phyloP scores from a whole-genome alignment of 768 basidiomycete species.

The Amanita brunnescens region DNA sequence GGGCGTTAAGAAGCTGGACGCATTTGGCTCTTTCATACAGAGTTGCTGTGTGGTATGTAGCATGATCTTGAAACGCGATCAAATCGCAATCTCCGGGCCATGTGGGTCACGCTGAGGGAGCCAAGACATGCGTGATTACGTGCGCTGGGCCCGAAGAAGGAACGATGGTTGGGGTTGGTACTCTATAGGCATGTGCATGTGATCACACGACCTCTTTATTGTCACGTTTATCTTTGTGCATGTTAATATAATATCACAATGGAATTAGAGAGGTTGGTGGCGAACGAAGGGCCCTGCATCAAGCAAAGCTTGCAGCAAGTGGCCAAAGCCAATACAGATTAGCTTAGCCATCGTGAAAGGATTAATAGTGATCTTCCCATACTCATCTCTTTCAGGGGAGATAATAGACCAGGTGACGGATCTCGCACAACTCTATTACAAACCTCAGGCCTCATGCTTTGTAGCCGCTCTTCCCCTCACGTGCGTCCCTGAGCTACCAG shows the following conservation, averaged over 20 bases:
- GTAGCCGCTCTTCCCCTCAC: not conserved
- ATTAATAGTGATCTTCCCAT: not conserved
- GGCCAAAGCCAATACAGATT: not conserved
- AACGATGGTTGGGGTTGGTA: no score
- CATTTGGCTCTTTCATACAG: not conserved
- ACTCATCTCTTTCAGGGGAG: not conserved
- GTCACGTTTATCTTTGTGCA: not conserved
- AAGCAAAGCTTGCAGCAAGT: no score
- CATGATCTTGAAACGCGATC: not conserved
- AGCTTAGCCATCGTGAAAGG: not conserved
- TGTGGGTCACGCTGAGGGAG: no score
- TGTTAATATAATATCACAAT: not conserved
- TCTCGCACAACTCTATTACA: not conserved
- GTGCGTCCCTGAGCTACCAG: constrained; percentile 17
- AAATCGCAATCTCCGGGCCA: not conserved
- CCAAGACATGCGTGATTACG: no score
- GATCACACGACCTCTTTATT: not conserved
- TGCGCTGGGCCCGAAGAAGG: no score
- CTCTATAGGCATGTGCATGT: no score
- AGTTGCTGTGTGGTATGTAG: not conserved
- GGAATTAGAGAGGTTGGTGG: not conserved
- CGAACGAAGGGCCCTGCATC: not conserved
- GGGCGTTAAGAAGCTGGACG: not conserved
- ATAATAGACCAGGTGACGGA: not conserved
- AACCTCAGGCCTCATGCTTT: no score